These are phyloP conservation scores for Chaetomium tenue DNA, from an alignment of 495 filamentous ascomycete species.

Conservation along the genomic window DNA sequence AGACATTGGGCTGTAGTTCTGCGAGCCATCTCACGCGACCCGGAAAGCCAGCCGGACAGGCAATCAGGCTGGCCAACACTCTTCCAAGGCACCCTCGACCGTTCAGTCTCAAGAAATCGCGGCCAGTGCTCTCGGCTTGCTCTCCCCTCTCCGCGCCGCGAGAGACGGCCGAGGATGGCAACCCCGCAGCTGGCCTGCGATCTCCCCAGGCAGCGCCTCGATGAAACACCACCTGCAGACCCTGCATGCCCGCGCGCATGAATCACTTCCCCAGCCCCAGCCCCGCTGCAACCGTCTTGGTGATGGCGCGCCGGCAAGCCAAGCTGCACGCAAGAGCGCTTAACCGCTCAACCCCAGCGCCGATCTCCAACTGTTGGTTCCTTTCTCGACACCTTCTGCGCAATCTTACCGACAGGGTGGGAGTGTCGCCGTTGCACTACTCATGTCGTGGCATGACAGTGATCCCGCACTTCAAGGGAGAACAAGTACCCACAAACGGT, in stretches of 20 bases:
- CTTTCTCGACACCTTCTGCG: neutral
- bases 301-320: slow-evolving; percentile 16
- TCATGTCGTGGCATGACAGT: neutral
- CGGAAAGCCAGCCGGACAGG: neutral
- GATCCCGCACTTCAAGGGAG: neutral
- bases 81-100: no score
- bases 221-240: slow-evolving; percentile 22
- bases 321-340: slow-evolving; percentile 26
- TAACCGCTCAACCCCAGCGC: slow-evolving; percentile 11
- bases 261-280: slow-evolving; percentile 16
- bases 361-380: slow-evolving; percentile 6
- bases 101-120: neutral
- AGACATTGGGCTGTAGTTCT: neutral
- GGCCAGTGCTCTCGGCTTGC: neutral
- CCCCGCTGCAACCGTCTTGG: slow-evolving; percentile 13
- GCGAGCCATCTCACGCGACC: neutral
- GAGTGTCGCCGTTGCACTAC: neutral
- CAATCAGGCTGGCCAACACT: no score
- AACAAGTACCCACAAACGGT: neutral
- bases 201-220: neutral
- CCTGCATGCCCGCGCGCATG: slow-evolving; percentile 16
- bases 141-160: neutral
- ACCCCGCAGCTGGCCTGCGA: neutral
- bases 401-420: neutral
- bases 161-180: neutral